Evolutionary conservation across 192 early-diverging fungal species (phyloP).

Genomic region (Umbelopsis ramanniana): DNA sequence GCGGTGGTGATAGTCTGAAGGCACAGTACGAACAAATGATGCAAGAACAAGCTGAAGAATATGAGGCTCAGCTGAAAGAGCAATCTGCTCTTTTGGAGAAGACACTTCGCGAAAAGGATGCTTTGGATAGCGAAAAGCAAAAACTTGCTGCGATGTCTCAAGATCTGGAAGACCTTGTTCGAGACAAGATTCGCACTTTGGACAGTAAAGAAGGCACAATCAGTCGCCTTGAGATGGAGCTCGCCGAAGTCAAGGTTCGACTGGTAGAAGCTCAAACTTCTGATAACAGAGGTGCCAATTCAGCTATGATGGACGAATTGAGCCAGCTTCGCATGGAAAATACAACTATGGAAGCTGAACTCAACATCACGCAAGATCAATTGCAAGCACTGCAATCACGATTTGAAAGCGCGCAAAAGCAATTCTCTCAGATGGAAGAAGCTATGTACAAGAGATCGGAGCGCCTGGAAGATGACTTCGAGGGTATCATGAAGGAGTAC

Average conservation of each 20-base stretch:
- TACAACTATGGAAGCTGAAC: conserved; percentile 31
- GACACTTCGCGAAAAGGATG: conserved; percentile 26
- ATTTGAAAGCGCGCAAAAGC: conserved; percentile 22
- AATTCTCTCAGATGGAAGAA: conserved; percentile 30
- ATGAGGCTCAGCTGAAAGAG: conserved; percentile 40
- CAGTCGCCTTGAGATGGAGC: conserved; percentile 32
- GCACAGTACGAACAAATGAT: conserved; percentile 34
- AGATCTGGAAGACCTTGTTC: conserved; percentile 25
- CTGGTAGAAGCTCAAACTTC: conserved; percentile 1
- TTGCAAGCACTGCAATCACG: conserved; percentile 13
- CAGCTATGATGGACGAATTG: conserved; percentile 30
- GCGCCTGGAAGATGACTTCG: conserved; percentile 36
- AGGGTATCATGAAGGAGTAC: conserved; percentile 47
- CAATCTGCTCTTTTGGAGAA: conserved; percentile 31
- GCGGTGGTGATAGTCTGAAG: conserved; percentile 28
- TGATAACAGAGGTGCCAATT: background rate
- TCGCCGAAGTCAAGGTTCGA: conserved; percentile 23
- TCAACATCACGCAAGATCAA: conserved; percentile 22
- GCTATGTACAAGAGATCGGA: conserved; percentile 29
- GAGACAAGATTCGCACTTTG: conserved; percentile 40
- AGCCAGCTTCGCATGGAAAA: background rate
- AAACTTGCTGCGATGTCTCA: conserved; percentile 23
- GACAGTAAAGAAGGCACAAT: conserved; percentile 43
- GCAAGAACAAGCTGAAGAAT: conserved; percentile 40
- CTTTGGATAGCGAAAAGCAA: conserved; percentile 29